phyloP scores from a whole-genome alignment of 768 basidiomycete species.

The Filobasidium wieringae region DNA sequence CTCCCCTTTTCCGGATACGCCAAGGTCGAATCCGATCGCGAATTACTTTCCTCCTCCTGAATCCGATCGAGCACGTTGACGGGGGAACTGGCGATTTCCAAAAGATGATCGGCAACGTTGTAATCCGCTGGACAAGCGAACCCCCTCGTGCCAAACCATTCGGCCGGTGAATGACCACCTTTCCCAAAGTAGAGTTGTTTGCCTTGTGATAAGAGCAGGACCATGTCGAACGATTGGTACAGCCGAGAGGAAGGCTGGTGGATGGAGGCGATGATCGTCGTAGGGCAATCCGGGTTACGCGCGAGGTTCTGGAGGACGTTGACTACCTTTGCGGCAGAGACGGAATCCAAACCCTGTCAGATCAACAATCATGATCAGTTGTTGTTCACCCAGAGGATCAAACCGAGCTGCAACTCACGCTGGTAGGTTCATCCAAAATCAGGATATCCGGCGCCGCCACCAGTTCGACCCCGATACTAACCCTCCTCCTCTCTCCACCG shows the following conservation, averaged over 20 bases:
- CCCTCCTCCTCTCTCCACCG: slow-evolving; percentile 80
- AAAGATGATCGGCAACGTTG: slow-evolving; percentile 82
- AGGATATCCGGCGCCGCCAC: slow-evolving; percentile 73
- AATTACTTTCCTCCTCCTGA: background rate
- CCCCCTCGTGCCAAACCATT: slow-evolving; percentile 51
- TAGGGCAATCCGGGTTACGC: slow-evolving; percentile 54
- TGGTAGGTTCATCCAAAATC: slow-evolving; percentile 70
- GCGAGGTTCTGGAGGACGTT: slow-evolving; percentile 65
- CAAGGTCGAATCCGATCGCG: background rate
- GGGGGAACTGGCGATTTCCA: slow-evolving; percentile 57
- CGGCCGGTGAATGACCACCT: slow-evolving; percentile 58
- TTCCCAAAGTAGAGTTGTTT: slow-evolving; percentile 66
- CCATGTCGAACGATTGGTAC: slow-evolving; percentile 72
- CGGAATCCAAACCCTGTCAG: slow-evolving; percentile 63
- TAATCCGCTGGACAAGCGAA: slow-evolving; percentile 60
- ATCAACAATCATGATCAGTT: background rate
- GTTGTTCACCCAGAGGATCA: background rate
- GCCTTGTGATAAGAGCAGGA: slow-evolving; percentile 61
- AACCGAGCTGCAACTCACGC: slow-evolving; percentile 9
- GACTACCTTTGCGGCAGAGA: slow-evolving; percentile 71
- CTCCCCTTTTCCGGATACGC: too few species aligned
- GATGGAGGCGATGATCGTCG: slow-evolving; percentile 72
- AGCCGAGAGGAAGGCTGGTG: slow-evolving; percentile 80
- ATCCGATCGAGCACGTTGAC: too few species aligned
- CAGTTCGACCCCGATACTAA: slow-evolving; percentile 80